These are phyloP conservation scores for Nothophoma quercina DNA, from an alignment of 2,329 filamentous ascomycete genomes.

Conservation along the genomic window DNA sequence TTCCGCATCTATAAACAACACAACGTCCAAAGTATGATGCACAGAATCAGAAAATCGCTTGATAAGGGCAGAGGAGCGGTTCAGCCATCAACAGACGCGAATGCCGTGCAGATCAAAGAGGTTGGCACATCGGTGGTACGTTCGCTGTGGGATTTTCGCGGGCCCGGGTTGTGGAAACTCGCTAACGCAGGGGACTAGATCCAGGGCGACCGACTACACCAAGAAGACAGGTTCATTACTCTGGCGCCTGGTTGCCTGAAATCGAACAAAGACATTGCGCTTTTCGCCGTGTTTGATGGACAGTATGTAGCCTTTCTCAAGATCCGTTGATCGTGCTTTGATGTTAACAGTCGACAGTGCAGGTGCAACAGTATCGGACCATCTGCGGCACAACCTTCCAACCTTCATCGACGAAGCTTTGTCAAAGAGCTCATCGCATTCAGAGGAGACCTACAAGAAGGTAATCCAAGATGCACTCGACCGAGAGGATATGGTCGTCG, in stretches of 20 bases:
- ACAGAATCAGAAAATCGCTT: slow-evolving; percentile 13
- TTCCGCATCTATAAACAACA: slow-evolving; percentile 4
- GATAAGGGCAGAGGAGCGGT: slow-evolving; percentile 9
- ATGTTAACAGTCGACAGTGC: slow-evolving; percentile 32
- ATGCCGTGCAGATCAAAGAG: slow-evolving; percentile 5
- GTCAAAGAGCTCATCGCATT: slow-evolving; percentile 18
- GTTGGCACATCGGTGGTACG: slow-evolving; percentile 12
- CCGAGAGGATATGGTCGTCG: slow-evolving; percentile 28
- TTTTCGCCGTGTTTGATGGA: slow-evolving; percentile 36
- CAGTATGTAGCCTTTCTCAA: slow-evolving; percentile 23
- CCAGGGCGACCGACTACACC: slow-evolving; percentile 29
- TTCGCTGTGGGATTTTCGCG: slow-evolving; percentile 5
- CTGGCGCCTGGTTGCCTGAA: slow-evolving; percentile 26
- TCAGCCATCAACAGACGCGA: neutral
- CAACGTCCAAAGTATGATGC: slow-evolving; percentile 20
- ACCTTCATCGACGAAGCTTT: slow-evolving; percentile 29
- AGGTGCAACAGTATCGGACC: slow-evolving; percentile 25
- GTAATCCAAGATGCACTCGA: slow-evolving; percentile 33
- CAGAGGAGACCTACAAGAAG: slow-evolving; percentile 28
- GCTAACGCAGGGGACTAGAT: slow-evolving; percentile 38
- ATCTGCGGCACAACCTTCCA: slow-evolving; percentile 26
- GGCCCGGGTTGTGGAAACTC: slow-evolving; percentile 10
- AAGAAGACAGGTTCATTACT: slow-evolving; percentile 33
- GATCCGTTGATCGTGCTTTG: neutral
- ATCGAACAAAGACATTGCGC: slow-evolving; percentile 31